Evolutionary conservation across 2,329 filamentous ascomycete genomes (phyloP), one percentile per base, ranked within the genome.

Genomic region (Hypoxylon sp.): DNA sequence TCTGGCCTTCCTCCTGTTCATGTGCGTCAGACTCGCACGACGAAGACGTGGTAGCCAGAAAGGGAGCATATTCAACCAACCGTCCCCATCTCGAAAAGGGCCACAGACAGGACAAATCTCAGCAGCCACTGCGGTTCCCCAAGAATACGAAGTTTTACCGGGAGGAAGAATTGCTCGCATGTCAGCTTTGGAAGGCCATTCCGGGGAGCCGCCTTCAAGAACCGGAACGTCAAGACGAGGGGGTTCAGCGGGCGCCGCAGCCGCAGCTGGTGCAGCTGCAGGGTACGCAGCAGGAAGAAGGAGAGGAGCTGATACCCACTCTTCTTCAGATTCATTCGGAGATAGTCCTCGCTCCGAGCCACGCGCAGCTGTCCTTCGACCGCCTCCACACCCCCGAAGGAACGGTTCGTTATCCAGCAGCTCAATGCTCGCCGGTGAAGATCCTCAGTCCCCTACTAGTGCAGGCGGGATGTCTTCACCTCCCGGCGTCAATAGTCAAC

Each of bases 161-260:
- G 92, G 91, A 31, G 91, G 91, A 20, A 87, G 94, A 55, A 94
- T 99, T 51, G 90, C 94, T 27, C 87, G 94, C 47, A 97, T 99
- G 94, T 92, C 93, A 27, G 94, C 94, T 23, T 73, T 99, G 42
- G 93, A 97, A 73, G 87, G 86, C 4, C 83, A 87, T 45, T 83
- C 84, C 1, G 83, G 80, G 50, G 81, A 84, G 15, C 83, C 84
- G 2, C 79, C 84, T 1, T 78, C 78, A 2, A 77, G 77, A 21
- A 80, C 80, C 48, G 79, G 72, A 32, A 74, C 73, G 9, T 67
- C 67, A 7, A 78, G 76, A 29, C 81, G 81, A 46, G 79, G 73
- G 21, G 75, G 73, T n/a, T 63, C 66, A 23, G 75, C 71, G 5
- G 77, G 77, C 7, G 75, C 73, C 16, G 75, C 76, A 8, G 75